Percentiles rank a stretch among this genome's conserved stretches.
Conservation (phyloP, 2,329 filamentous ascomycete genomes). For the Hypoxylon sp. region DNA sequence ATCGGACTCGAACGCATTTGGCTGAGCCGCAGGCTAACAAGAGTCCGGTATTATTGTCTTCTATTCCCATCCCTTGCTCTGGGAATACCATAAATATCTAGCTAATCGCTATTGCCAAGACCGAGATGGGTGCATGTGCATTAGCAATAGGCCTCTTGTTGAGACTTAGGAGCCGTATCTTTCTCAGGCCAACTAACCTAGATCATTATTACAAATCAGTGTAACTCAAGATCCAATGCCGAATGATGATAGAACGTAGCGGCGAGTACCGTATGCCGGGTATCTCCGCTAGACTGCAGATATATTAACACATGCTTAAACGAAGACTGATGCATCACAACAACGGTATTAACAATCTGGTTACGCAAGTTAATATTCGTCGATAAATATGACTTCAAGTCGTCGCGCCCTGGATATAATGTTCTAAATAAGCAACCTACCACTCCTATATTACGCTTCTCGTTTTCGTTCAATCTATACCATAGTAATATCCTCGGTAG, state of each 20-base stretch:
- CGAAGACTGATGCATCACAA: background rate
- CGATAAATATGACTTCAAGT: background rate
- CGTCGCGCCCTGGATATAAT: background rate
- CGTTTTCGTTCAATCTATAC: no score
- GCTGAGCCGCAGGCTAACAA: slow-evolving; percentile 5
- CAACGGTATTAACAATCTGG: background rate
- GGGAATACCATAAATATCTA: background rate
- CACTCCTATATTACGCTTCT: background rate
- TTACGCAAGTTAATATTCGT: background rate
- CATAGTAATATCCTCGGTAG: background rate
- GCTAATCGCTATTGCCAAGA: background rate
- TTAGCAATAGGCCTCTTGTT: background rate
- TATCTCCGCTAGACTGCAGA: background rate
- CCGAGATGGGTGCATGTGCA: background rate
- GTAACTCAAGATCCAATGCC: no score
- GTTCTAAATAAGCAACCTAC: background rate
- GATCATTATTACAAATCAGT: no score
- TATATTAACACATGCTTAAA: background rate
- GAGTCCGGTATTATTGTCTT: background rate
- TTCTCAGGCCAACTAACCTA: background rate
- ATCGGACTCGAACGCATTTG: background rate
- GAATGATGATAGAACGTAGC: background rate
- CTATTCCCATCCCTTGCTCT: background rate
- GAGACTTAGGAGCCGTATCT: no score
- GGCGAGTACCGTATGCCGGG: background rate